These are phyloP conservation scores for Cladosporium velox DNA, from an alignment of 2,329 filamentous ascomycete genomes.

Conservation along the genomic window DNA sequence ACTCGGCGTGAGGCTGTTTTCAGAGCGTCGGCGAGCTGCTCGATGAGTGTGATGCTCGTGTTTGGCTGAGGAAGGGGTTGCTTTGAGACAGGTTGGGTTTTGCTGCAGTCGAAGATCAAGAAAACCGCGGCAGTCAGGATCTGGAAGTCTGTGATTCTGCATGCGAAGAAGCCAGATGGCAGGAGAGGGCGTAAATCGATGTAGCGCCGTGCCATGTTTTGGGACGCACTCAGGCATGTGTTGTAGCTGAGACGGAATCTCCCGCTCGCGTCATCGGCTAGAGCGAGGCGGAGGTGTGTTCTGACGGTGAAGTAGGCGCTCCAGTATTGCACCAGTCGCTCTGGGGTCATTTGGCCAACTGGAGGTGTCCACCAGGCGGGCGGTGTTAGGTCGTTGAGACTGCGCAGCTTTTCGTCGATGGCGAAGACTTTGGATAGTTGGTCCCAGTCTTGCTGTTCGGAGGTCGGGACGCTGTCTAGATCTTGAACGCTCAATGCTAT, in stretches of 20 bases:
- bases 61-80: not conserved
- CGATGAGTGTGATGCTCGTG: constrained; percentile 10
- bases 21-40: constrained; percentile 27
- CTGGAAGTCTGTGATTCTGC: constrained; percentile 33
- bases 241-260: constrained; percentile 32
- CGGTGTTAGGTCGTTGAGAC: constrained; percentile 30
- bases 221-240: constrained; percentile 31
- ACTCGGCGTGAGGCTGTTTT: constrained; percentile 24
- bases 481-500: constrained; percentile 22
- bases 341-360: constrained; percentile 23
- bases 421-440: constrained; percentile 29
- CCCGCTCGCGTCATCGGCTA: constrained; percentile 29
- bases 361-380: constrained; percentile 26
- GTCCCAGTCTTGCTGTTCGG: constrained; percentile 6
- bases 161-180: constrained; percentile 33
- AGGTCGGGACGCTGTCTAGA: constrained; percentile 19
- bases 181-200: constrained; percentile 25
- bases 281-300: constrained; percentile 31
- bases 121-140: constrained; percentile 32
- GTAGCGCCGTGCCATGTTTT: constrained; percentile 28
- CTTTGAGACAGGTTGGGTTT: not conserved
- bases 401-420: constrained; percentile 33
- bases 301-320: constrained; percentile 32
- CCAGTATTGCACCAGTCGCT: constrained; percentile 32
- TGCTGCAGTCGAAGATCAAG: constrained; percentile 23